phyloP scores from a whole-genome alignment of 2,329 filamentous ascomycete species.

The Talaromyces marneffei region DNA sequence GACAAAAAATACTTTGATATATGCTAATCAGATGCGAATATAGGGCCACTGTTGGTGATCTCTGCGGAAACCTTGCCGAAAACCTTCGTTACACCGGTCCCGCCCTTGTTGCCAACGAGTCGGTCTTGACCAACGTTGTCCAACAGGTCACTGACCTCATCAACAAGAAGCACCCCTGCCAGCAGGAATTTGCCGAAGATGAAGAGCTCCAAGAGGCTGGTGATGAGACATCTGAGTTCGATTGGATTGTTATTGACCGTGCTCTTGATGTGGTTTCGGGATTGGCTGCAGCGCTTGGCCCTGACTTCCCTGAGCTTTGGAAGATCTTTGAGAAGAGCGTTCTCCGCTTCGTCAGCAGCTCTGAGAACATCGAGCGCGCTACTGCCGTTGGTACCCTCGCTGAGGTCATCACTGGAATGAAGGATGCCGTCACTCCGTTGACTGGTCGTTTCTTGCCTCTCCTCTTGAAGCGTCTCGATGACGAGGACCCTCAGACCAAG shows the following conservation, averaged over 20 bases:
- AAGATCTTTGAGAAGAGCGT: constrained; percentile 93
- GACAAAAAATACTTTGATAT: not conserved
- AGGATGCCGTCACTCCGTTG: constrained; percentile 70
- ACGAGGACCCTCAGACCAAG: constrained; percentile 86
- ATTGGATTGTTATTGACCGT: constrained; percentile 95
- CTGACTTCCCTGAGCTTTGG: constrained; percentile 80
- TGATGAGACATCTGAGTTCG: constrained; percentile 83
- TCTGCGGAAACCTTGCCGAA: constrained; percentile 87
- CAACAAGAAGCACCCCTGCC: constrained; percentile 85
- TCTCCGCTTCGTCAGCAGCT: constrained; percentile 78
- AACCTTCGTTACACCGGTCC: constrained; percentile 89
- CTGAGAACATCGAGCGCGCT: constrained; percentile 79
- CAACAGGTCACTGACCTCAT: constrained; percentile 72
- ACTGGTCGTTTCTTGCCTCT: constrained; percentile 71
- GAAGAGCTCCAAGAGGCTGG: constrained; percentile 69
- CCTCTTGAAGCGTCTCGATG: constrained; percentile 76
- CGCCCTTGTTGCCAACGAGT: constrained; percentile 68
- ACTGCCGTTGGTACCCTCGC: constrained; percentile 88
- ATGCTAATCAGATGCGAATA: constrained; percentile 13
- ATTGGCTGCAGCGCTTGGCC: constrained; percentile 73
- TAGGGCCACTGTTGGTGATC: constrained; percentile 84
- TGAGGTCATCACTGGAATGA: constrained; percentile 83
- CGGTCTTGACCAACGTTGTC: constrained; percentile 69
- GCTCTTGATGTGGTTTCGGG: constrained; percentile 86
- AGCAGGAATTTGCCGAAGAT: constrained; percentile 79